Base-by-base conservation (phyloP, 2,329 filamentous ascomycete species). In the Penicillium sumatraense region DNA sequence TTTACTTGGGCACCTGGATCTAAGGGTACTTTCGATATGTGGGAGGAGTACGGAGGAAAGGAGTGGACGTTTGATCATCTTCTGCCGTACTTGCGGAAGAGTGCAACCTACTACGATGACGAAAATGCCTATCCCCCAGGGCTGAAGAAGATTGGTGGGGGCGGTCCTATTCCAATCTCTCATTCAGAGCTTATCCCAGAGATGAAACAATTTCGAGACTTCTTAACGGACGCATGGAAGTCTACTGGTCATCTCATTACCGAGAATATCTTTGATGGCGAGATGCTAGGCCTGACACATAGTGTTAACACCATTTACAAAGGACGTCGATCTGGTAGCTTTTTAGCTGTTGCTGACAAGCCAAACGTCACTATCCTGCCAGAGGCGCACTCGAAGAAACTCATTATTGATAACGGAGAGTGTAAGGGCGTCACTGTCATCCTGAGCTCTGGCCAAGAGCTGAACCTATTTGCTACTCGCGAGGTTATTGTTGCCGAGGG, bases 1-100 rank as follows among this genome's bases (percentile, higher is more conserved):
- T 86, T 83, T 69, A 86, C 84, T 13, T 88, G 85, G 85, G 76
- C 86, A 5, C 83, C 80, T 1, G 85, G 85, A 2, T 82, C 78
- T 53, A 80, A 80, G 51, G 76, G 77, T 2, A 87, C 84, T 0
- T 87, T 84, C 61, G 82, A 81, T 58, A 70, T 75, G 53, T 81
- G 79, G 78, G 75, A 66, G 14, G 73, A 77, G 33, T 80, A 71
- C 51, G 78, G 79, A 24, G 77, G 76, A 2, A 61, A 73, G 2
- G 72, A 77, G 7, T 88, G 85, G 85, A 85, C 74, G 0, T 87
- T 82, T 81, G 77, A 84, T 2, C 73, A 68, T 8, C 72, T 76
- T 35, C 72, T 78, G 3, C 72, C 76, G 7, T 86, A 86, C 59
- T 72, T 86, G 6, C 75, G 78, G 59, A 86, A 86, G 74, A 75